Evolutionary conservation across 1,284 basidiomycete species (phyloP).

Genomic region (Papiliotrema terrestris): DNA sequence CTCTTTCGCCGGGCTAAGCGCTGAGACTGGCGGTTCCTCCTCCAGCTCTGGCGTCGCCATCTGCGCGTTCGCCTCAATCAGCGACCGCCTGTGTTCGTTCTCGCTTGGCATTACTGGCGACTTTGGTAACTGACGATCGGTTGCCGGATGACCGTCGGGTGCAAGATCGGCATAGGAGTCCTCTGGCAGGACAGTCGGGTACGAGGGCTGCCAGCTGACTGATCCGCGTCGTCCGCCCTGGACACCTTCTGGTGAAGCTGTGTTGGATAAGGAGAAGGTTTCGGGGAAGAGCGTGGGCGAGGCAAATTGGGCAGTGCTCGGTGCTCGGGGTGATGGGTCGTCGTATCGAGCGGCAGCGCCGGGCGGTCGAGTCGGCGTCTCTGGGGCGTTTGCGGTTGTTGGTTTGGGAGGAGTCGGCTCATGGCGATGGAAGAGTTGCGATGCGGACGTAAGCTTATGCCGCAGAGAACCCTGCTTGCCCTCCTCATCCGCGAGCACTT

Average conservation of each 20-base stretch:
- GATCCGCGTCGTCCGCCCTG: conserved; percentile 6
- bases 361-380: background rate
- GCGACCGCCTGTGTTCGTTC: conserved; percentile 24
- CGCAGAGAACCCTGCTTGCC: conserved; percentile 4
- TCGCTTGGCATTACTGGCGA: conserved; percentile 10
- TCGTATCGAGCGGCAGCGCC: conserved; percentile 12
- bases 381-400: background rate
- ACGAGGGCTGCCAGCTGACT: conserved; percentile 29
- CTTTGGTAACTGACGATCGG: background rate
- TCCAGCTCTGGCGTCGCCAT: background rate
- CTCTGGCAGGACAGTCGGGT: conserved; percentile 28
- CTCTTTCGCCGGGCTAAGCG: too few relatives aligned
- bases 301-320: conserved; percentile 5
- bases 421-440: conserved; percentile 5
- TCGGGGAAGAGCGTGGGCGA: conserved; percentile 23
- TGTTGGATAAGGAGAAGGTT: conserved; percentile 16
- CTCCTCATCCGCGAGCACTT: conserved; percentile 1
- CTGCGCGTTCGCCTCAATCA: conserved; percentile 5
- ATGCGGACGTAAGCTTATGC: conserved; percentile 15
- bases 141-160: conserved; percentile 19
- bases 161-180: conserved; percentile 24
- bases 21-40: too few relatives aligned
- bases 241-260: conserved; percentile 17
- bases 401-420: background rate
- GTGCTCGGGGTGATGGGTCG: conserved; percentile 13